Evolutionary conservation across 345 rosid species (phyloP).

Genomic region (Erodium maritimum): DNA sequence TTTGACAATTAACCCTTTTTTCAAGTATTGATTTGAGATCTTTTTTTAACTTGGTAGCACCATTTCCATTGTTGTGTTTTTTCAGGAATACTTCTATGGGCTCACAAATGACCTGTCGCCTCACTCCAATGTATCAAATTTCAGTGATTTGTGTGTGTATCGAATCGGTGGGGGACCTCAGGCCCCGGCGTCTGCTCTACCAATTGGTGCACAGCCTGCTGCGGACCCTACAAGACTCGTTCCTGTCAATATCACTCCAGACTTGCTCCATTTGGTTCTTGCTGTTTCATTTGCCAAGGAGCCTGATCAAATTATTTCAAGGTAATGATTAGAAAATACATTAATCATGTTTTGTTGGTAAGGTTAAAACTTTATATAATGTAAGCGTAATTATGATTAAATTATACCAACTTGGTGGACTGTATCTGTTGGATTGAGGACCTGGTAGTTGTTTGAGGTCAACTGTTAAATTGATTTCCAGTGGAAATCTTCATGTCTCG

Average conservation of each 20-base stretch:
- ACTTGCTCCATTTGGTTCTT: slow-evolving; percentile 63
- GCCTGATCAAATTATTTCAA: slow-evolving; percentile 58
- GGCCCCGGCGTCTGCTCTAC: slow-evolving; percentile 77
- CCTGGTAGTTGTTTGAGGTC: too few species aligned
- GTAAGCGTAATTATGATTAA: too few species aligned
- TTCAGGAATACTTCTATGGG: slow-evolving; percentile 87
- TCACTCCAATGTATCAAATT: slow-evolving; percentile 49
- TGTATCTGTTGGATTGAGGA: too few species aligned
- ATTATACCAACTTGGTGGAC: too few species aligned
- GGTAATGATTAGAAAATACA: slow-evolving; percentile 22
- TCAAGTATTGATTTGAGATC: too few species aligned
- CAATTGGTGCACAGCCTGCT: slow-evolving; percentile 60
- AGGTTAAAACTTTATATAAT: too few species aligned
- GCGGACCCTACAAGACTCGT: slow-evolving; percentile 56
- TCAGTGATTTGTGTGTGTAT: slow-evolving; percentile 52
- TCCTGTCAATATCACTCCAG: slow-evolving; percentile 43
- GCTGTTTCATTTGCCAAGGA: slow-evolving; percentile 82
- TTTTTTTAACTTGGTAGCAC: too few species aligned
- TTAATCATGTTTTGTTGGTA: too few species aligned
- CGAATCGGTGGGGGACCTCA: slow-evolving; percentile 85
- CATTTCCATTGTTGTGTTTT: background rate
- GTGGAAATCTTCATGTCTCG: background rate
- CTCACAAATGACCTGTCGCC: slow-evolving; percentile 70
- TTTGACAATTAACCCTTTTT: too few species aligned
- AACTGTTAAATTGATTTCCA: background rate